Percentiles rank a stretch among this genome's conserved stretches.
These are phyloP conservation scores for Cyberlindnera bimundalis DNA, from an alignment of 805 yeast genomes.

Conservation along the genomic window DNA sequence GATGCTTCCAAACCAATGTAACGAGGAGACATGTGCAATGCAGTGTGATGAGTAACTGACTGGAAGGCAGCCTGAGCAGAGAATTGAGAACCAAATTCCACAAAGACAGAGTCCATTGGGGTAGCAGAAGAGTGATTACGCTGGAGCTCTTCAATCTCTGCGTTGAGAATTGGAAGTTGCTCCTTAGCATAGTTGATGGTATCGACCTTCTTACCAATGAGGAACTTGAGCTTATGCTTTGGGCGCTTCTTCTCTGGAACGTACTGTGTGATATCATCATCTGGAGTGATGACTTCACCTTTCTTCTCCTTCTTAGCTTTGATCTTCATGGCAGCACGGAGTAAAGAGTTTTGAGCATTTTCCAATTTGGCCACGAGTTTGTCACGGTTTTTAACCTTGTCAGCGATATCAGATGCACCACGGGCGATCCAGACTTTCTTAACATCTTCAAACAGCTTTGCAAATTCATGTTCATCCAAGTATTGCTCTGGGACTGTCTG, in stretches of 20 bases:
- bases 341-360: constrained; percentile 53
- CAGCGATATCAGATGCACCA: constrained; percentile 49
- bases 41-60: constrained; percentile 58
- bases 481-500: constrained; percentile 78
- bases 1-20: constrained; percentile 60
- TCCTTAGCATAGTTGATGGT: constrained; percentile 55
- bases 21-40: constrained; percentile 58
- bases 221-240: constrained; percentile 39
- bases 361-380: constrained; percentile 62
- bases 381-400: constrained; percentile 57
- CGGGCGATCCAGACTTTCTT: constrained; percentile 79
- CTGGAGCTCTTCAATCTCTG: constrained; percentile 56
- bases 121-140: constrained; percentile 40
- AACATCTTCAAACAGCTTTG: constrained; percentile 78
- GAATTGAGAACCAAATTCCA: constrained; percentile 75
- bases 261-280: constrained; percentile 49
- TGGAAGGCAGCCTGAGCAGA: constrained; percentile 72
- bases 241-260: constrained; percentile 71
- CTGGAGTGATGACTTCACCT: constrained; percentile 42
- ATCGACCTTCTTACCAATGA: constrained; percentile 60
- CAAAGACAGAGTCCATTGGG: constrained; percentile 79
- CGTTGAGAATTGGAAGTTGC: constrained; percentile 52
- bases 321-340: constrained; percentile 61
- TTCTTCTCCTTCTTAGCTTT: constrained; percentile 66
- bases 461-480: constrained; percentile 67